These are phyloP conservation scores for Vicia sativa DNA, from an alignment of 306 rosid genomes.

Conservation along the genomic window DNA sequence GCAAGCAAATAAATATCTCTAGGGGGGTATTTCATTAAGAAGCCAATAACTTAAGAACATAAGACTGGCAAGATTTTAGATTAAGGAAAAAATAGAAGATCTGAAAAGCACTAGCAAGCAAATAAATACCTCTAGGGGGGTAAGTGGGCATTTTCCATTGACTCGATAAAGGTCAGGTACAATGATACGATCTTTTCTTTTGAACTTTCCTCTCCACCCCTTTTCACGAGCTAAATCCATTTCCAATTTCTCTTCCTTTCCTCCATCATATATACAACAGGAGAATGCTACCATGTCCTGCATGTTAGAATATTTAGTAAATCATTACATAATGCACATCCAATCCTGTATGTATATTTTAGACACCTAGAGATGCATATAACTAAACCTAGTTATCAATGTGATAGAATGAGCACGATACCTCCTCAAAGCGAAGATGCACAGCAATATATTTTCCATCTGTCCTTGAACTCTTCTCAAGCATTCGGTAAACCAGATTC, in stretches of 20 bases:
- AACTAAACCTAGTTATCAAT: constrained; percentile 27
- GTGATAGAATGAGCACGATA: constrained; percentile 44
- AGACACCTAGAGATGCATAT: neutral
- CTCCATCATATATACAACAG: constrained; percentile 93
- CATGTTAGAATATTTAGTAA: constrained; percentile 29
- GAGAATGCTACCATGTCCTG: constrained; percentile 99
- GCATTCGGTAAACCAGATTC: constrained; percentile 72
- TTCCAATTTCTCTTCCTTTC: constrained; percentile 67
- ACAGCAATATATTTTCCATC: constrained; percentile 77
- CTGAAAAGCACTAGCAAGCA: constrained; percentile 31
- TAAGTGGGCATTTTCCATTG: constrained; percentile 89
- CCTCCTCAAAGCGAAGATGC: constrained; percentile 99
- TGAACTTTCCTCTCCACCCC: constrained; percentile 90
- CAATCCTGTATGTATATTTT: neutral
- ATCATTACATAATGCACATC: constrained; percentile 26
- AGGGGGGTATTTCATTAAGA: constrained; percentile 76
- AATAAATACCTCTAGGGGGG: constrained; percentile 81
- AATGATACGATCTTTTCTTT: constrained; percentile 64
- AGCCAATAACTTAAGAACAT: constrained; percentile 16
- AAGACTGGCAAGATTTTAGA: constrained; percentile 5
- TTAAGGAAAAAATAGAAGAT: neutral
- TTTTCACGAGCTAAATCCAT: constrained; percentile 82
- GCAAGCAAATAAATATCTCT: constrained; percentile 59
- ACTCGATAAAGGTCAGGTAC: constrained; percentile 75
- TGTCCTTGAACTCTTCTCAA: constrained; percentile 70